Evolutionary conservation across 75 land plant species (phyloP).

Genomic region (Ceratopteris richardii): DNA sequence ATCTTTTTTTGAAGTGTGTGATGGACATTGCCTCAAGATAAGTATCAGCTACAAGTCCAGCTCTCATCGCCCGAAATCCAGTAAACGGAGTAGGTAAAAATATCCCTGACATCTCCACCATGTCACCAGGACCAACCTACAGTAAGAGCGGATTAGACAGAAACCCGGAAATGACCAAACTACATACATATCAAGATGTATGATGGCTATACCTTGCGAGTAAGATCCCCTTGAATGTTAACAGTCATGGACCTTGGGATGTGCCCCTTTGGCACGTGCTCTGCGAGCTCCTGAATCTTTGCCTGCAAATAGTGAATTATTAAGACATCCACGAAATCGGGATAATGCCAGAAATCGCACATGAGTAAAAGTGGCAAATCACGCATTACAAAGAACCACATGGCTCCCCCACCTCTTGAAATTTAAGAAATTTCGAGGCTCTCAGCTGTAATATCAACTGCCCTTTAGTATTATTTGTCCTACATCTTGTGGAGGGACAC

Average conservation of each 20-base stretch:
- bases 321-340: not conserved
- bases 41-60: slow-evolving; percentile 97
- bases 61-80: slow-evolving; percentile 91
- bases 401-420: slow-evolving; percentile 96
- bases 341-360: not conserved
- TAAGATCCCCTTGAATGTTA: slow-evolving; percentile 90
- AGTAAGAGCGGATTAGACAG: not conserved
- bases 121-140: slow-evolving; percentile 96
- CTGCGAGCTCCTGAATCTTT: slow-evolving; percentile 93
- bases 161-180: no score
- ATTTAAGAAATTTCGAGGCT: slow-evolving; percentile 95
- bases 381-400: no score
- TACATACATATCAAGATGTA: not conserved
- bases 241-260: slow-evolving; percentile 89
- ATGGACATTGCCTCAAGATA: slow-evolving; percentile 96
- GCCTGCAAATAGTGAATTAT: slow-evolving; percentile 46
- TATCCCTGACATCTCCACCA: slow-evolving; percentile 88
- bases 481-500: slow-evolving; percentile 81
- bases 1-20: slow-evolving; percentile 91
- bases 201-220: slow-evolving; percentile 56
- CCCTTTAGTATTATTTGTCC: slow-evolving; percentile 71
- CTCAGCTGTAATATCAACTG: slow-evolving; percentile 77
- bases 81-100: slow-evolving; percentile 91
- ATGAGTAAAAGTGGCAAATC: no score
- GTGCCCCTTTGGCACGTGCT: slow-evolving; percentile 98